Evolutionary conservation across 495 filamentous ascomycete genomes (phyloP).

Genomic region (Penicillium egyptiacum): DNA sequence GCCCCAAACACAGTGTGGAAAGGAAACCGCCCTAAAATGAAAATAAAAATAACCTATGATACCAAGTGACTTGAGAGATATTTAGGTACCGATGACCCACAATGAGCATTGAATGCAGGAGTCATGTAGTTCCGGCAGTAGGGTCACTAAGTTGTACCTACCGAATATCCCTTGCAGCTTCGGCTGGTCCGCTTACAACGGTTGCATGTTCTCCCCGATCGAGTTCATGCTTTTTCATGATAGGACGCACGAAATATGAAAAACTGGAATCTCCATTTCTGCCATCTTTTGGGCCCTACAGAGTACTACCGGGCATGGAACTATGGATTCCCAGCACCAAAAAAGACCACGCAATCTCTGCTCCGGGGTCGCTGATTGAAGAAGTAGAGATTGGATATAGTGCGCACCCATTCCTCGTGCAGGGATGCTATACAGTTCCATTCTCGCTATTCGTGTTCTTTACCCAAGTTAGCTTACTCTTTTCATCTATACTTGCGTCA

Average conservation of each 20-base stretch:
- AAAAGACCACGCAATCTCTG: slow-evolving; percentile 19
- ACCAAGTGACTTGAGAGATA: slow-evolving; percentile 1
- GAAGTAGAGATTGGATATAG: slow-evolving; percentile 17
- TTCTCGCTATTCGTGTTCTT: neutral
- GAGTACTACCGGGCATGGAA: neutral
- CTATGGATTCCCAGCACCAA: neutral
- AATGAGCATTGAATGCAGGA: neutral
- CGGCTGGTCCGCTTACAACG: neutral
- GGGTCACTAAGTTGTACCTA: slow-evolving; percentile 1
- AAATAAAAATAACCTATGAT: neutral
- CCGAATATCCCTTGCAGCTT: neutral
- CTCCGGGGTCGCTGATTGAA: slow-evolving; percentile 7
- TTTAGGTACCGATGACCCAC: neutral
- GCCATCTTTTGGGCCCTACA: neutral
- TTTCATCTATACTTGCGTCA: neutral
- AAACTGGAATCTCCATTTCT: neutral
- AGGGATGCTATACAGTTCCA: slow-evolving; percentile 1
- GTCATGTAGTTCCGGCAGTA: neutral
- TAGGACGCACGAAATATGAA: neutral
- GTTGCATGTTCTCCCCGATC: neutral
- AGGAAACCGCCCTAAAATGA: neutral
- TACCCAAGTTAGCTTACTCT: neutral
- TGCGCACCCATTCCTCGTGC: neutral
- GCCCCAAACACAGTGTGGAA: slow-evolving; percentile 18
- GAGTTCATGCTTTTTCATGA: slow-evolving; percentile 16